A percentile compares a stretch with the other conserved stretches of the same genome.
Conservation (phyloP, 2,329 filamentous ascomycete genomes). For the Zymoseptoria pseudotritici region DNA sequence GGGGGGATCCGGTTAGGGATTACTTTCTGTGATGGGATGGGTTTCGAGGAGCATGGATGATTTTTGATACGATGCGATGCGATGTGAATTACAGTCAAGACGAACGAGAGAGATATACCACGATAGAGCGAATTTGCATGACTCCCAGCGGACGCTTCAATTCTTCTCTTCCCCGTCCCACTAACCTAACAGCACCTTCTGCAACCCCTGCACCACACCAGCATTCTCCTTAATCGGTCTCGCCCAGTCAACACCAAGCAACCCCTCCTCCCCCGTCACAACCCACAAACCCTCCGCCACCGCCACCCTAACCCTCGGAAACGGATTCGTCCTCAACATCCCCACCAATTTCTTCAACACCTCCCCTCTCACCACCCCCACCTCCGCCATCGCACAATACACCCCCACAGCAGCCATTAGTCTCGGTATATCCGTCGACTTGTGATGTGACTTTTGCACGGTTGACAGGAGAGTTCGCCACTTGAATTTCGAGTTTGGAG, state of each 20-base stretch:
- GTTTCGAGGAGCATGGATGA: conserved; percentile 1
- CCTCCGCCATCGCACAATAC: conserved; percentile 62
- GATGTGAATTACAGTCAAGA: background rate
- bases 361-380: conserved; percentile 44
- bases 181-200: too few species aligned
- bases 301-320: conserved; percentile 58
- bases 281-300: conserved; percentile 38
- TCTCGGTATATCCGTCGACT: conserved; percentile 73
- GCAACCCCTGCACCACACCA: too few species aligned
- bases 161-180: too few species aligned
- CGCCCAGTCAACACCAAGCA: conserved; percentile 21
- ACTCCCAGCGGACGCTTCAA: too few species aligned
- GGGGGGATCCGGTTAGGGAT: conserved; percentile 63
- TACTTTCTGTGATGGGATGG: conserved; percentile 54
- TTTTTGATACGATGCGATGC: conserved; percentile 9
- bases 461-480: conserved; percentile 59
- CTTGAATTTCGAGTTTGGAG: conserved; percentile 46
- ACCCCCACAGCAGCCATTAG: conserved; percentile 72
- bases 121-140: conserved; percentile 3
- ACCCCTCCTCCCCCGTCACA: conserved; percentile 27
- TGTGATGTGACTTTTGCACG: conserved; percentile 73
- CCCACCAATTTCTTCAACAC: conserved; percentile 62
- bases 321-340: conserved; percentile 68
- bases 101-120: conserved; percentile 8
- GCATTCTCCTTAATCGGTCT: background rate